These are phyloP conservation scores for Vicia faba DNA, from an alignment of 306 rosid species.

Conservation along the genomic window DNA sequence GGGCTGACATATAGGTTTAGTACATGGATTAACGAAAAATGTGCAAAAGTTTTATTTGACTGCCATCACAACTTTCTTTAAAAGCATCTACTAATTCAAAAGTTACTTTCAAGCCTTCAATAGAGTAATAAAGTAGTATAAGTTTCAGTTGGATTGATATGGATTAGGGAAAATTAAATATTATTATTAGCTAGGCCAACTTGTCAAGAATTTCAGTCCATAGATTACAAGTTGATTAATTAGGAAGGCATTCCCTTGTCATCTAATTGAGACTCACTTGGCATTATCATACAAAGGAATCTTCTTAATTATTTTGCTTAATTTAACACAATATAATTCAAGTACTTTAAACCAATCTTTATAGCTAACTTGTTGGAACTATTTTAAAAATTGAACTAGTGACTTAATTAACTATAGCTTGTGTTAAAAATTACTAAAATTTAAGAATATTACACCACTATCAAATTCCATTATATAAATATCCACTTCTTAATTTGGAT, in stretches of 20 bases:
- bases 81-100: too few relatives aligned
- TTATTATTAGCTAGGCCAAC: not conserved
- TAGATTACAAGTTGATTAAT: not conserved
- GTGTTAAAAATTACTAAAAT: constrained; percentile 8
- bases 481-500: constrained; percentile 17
- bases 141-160: not conserved
- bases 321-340: not conserved
- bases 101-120: not conserved
- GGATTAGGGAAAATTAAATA: constrained; percentile 2
- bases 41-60: too few relatives aligned
- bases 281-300: constrained; percentile 58
- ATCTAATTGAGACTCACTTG: constrained; percentile 45
- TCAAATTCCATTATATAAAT: constrained; percentile 19
- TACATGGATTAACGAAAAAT: too few relatives aligned
- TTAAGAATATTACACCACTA: not conserved
- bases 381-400: constrained; percentile 2
- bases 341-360: not conserved
- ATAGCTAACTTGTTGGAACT: not conserved
- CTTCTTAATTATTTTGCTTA: constrained; percentile 34
- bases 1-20: too few relatives aligned
- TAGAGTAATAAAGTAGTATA: not conserved
- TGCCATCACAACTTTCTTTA: too few relatives aligned
- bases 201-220: constrained; percentile 7
- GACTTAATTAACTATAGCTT: not conserved
- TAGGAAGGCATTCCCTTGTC: constrained; percentile 11